These are phyloP conservation scores for Blastomyces percursus DNA, from an alignment of 2,329 filamentous ascomycete species.

Conservation along the genomic window DNA sequence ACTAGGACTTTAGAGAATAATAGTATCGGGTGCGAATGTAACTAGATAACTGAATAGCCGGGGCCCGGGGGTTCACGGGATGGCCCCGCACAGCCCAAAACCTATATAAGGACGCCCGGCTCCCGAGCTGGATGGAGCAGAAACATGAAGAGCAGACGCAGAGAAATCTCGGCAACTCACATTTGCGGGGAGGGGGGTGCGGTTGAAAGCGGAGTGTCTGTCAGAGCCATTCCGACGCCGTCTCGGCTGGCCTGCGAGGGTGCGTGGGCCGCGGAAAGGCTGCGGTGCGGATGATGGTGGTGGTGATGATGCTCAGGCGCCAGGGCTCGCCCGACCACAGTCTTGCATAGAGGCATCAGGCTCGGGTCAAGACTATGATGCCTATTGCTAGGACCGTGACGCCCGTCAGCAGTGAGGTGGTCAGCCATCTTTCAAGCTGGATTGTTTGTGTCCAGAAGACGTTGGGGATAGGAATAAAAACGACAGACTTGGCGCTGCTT, in stretches of 20 bases:
- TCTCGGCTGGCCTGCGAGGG: constrained; percentile 27
- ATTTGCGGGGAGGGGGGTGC: constrained; percentile 52
- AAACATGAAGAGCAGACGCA: not conserved
- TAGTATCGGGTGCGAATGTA: not conserved
- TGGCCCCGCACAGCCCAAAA: constrained; percentile 2
- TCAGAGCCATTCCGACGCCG: constrained; percentile 45
- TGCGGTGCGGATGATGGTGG: constrained; percentile 22
- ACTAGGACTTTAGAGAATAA: not conserved
- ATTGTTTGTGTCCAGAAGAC: not conserved
- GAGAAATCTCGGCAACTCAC: constrained; percentile 33
- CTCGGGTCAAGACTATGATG: constrained; percentile 17
- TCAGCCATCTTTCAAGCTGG: not conserved
- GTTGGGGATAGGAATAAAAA: not conserved
- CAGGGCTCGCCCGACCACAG: constrained; percentile 34
- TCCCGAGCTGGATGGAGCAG: not conserved
- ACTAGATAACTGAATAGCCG: constrained; percentile 5
- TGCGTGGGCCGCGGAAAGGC: constrained; percentile 31
- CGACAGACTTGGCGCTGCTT: not conserved
- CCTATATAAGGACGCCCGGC: not conserved
- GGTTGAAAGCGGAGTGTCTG: constrained; percentile 53
- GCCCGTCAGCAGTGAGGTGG: not conserved
- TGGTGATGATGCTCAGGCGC: constrained; percentile 22
- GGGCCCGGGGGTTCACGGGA: constrained; percentile 9
- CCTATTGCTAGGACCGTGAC: constrained; percentile 13
- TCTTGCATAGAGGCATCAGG: constrained; percentile 30